Evolutionary conservation across 164 flowering plant species (phyloP).

Genomic region (Liquidambar formosana): DNA sequence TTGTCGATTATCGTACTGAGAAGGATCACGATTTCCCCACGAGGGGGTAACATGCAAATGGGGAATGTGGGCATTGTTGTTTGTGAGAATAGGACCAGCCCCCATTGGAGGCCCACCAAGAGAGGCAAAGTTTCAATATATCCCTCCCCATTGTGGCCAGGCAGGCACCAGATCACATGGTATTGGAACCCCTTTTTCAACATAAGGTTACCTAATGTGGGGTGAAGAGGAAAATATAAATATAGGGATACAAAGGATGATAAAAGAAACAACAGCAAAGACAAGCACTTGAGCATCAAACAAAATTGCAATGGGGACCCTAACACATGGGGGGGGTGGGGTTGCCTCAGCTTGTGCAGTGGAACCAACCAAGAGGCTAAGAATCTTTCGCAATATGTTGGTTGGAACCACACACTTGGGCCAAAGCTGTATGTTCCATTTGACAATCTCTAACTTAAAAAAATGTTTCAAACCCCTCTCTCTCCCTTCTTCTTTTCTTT

Average conservation of each 20-base stretch:
- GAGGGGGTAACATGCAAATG: conserved; percentile 40
- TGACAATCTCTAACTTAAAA: not conserved
- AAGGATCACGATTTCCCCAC: conserved; percentile 27
- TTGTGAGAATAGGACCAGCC: conserved; percentile 9
- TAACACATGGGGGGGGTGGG: conserved; percentile 41
- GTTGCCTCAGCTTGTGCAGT: conserved; percentile 19
- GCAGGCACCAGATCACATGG: conserved; percentile 32
- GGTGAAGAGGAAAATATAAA: not conserved
- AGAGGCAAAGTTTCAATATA: not conserved
- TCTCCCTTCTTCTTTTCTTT: no score
- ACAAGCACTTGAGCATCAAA: conserved; percentile 28
- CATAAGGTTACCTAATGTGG: conserved; percentile 25
- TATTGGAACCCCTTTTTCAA: conserved; percentile 13
- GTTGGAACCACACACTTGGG: conserved; percentile 40
- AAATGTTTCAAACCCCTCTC: no score
- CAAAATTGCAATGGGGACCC: conserved; percentile 41
- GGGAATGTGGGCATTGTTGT: conserved; percentile 13
- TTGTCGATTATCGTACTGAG: conserved; percentile 11
- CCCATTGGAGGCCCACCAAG: conserved; percentile 8
- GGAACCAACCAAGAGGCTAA: conserved; percentile 38
- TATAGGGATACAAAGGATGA: not conserved
- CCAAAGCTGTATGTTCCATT: not conserved
- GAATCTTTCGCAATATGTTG: conserved; percentile 51
- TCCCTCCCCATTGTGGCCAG: conserved; percentile 20
- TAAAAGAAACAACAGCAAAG: conserved; percentile 35